Percentiles rank a stretch among this genome's conserved stretches.
Conservation (phyloP, 208 protist genomes). For the Entamoeba dispar region DNA sequence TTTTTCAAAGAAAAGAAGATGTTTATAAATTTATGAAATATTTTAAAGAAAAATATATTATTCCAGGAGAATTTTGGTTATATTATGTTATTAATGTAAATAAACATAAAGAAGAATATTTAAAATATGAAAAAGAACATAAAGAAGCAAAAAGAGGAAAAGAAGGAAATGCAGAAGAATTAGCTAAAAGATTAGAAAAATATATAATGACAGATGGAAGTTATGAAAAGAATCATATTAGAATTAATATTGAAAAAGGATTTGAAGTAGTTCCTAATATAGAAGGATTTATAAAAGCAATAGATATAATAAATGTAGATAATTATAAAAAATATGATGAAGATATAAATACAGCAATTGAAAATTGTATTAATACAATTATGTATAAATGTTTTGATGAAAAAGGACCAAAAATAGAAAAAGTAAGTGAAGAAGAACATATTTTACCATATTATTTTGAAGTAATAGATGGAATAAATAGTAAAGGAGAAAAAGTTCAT, state of each 20-base stretch:
- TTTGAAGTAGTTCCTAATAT: background rate
- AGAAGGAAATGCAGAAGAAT: background rate
- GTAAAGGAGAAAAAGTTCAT: background rate
- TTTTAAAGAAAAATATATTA: background rate
- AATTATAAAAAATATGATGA: background rate
- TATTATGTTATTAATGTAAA: background rate
- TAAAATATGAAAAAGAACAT: background rate
- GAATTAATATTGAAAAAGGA: background rate
- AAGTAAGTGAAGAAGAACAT: background rate
- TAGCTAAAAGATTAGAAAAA: background rate
- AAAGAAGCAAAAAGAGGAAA: background rate
- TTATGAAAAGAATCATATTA: background rate
- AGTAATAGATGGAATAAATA: background rate
- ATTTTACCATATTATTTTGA: background rate
- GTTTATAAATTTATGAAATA: background rate
- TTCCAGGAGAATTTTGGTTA: background rate
- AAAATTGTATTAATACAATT: background rate
- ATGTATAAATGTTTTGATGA: background rate
- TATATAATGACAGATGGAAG: background rate
- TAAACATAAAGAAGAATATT: background rate
- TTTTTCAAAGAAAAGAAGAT: background rate
- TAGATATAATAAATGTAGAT: background rate
- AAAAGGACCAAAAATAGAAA: background rate
- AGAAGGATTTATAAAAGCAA: background rate
- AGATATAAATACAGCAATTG: background rate